Percentiles rank a stretch among this genome's conserved stretches.
phyloP scores from a whole-genome alignment of 2,329 filamentous ascomycete genomes.

The Raffaelea albimanens region DNA sequence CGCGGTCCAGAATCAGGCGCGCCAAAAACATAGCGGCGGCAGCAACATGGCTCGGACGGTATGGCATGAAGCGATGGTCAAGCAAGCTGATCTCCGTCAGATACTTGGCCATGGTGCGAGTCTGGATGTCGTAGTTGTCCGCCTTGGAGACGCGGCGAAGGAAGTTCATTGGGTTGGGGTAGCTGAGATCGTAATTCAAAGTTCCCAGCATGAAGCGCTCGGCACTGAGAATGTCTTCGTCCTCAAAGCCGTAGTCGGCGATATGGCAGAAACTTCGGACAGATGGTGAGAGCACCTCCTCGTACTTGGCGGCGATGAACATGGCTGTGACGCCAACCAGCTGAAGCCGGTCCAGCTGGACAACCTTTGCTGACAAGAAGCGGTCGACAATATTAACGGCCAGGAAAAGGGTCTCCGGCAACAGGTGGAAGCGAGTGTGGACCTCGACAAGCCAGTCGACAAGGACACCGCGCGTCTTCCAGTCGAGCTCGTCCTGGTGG shows the following conservation, averaged over 20 bases:
- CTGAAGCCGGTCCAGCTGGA: constrained; percentile 91
- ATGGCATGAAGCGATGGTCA: constrained; percentile 87
- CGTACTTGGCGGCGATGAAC: constrained; percentile 99
- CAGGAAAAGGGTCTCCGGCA: constrained; percentile 93
- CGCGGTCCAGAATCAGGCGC: constrained; percentile 80
- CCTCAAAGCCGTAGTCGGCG: constrained; percentile 90
- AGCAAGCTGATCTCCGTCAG: constrained; percentile 93
- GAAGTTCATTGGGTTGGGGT: constrained; percentile 99
- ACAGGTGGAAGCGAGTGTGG: constrained; percentile 88
- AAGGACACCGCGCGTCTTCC: constrained; percentile 96
- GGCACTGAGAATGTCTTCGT: constrained; percentile 92
- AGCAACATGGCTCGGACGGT: constrained; percentile 80
- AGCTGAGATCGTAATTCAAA: constrained; percentile 94
- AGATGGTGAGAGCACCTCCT: constrained; percentile 93
- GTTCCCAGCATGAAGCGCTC: constrained; percentile 88
- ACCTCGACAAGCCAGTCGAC: constrained; percentile 98
- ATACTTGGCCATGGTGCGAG: constrained; percentile 94
- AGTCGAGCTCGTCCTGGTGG: constrained; percentile 88
- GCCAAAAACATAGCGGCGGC: constrained; percentile 93
- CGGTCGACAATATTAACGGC: constrained; percentile 98
- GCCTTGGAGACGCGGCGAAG: constrained; percentile 97
- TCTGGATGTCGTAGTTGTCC: constrained; percentile 98
- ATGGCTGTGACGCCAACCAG: constrained; percentile 96
- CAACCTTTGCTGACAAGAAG: constrained; percentile 90
- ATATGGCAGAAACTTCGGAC: constrained; percentile 96